A percentile compares a stretch with the other conserved stretches of the same genome.
Evolutionary conservation across 2,329 filamentous ascomycete species (phyloP).

Genomic region (Penicillium digitatum): DNA sequence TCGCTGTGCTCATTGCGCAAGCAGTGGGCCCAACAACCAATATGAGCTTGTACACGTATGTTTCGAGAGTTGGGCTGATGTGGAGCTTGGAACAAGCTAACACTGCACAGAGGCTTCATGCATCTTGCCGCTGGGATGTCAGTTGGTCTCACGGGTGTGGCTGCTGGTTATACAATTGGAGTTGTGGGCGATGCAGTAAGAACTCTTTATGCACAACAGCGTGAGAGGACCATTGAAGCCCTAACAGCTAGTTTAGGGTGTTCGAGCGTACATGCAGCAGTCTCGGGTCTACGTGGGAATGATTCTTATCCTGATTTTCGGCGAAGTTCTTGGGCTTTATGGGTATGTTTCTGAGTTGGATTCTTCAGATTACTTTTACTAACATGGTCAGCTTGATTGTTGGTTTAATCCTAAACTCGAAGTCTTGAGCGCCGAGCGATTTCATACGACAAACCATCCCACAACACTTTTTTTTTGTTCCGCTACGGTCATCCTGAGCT

Average conservation of each 20-base stretch:
- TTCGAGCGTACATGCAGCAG: constrained; percentile 93
- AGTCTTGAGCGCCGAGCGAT: constrained; percentile 37
- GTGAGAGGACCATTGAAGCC: neutral
- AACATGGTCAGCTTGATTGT: constrained; percentile 69
- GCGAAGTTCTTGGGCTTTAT: constrained; percentile 93
- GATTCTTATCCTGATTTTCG: constrained; percentile 98
- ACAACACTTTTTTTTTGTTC: neutral
- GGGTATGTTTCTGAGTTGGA: constrained; percentile 59
- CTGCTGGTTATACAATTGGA: constrained; percentile 94
- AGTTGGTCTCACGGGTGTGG: constrained; percentile 86
- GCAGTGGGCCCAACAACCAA: constrained; percentile 68
- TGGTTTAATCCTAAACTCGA: constrained; percentile 87
- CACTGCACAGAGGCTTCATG: constrained; percentile 68
- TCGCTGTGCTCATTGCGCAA: constrained; percentile 90
- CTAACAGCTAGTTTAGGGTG: constrained; percentile 52
- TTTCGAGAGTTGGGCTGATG: constrained; percentile 15
- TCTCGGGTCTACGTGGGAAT: constrained; percentile 96
- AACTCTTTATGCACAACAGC: neutral
- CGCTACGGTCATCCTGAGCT: neutral
- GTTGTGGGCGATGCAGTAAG: constrained; percentile 84
- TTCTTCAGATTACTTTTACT: constrained; percentile 10
- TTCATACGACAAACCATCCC: neutral
- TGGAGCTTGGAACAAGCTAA: constrained; percentile 24
- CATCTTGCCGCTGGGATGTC: constrained; percentile 87
- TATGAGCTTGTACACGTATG: constrained; percentile 82